These are phyloP conservation scores for Coccomyxa sp. DNA, from an alignment of 139 green algal genomes.

Conservation along the genomic window DNA sequence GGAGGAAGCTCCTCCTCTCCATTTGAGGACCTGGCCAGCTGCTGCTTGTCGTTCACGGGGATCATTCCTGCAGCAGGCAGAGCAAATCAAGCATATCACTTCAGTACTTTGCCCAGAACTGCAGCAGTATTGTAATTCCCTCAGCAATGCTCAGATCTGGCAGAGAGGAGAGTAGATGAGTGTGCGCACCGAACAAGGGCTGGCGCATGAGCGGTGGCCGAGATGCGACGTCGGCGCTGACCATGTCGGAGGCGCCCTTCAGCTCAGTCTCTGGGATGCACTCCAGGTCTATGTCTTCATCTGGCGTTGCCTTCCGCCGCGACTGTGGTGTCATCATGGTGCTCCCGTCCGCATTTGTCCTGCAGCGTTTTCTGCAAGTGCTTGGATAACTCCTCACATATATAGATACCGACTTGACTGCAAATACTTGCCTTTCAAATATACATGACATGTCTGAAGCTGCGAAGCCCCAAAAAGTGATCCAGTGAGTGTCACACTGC, in stretches of 20 bases:
- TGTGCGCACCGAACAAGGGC: background rate
- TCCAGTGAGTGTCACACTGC: background rate
- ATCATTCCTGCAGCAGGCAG: too few relatives aligned
- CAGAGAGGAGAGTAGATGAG: background rate
- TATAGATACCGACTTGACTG: too few relatives aligned
- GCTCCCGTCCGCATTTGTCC: background rate
- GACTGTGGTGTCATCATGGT: background rate
- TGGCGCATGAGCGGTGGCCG: background rate
- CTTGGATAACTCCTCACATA: background rate
- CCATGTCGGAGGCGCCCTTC: background rate
- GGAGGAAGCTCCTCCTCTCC: too few relatives aligned
- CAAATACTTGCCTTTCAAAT: background rate
- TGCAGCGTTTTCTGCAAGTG: background rate
- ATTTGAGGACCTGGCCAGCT: too few relatives aligned
- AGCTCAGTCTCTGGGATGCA: background rate
- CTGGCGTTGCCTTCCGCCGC: background rate
- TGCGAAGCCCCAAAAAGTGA: background rate
- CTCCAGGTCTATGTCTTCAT: background rate
- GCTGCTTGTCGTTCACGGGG: too few relatives aligned
- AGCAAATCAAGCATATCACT: too few relatives aligned
- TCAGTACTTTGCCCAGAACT: too few relatives aligned
- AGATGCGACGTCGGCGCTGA: background rate
- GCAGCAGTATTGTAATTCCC: too few relatives aligned
- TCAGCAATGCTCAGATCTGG: too few relatives aligned
- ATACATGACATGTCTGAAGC: background rate